Percentiles rank a stretch among this genome's conserved stretches.
Conservation (phyloP, 192 early-diverging fungal species). For the Spinellus fusiger region DNA sequence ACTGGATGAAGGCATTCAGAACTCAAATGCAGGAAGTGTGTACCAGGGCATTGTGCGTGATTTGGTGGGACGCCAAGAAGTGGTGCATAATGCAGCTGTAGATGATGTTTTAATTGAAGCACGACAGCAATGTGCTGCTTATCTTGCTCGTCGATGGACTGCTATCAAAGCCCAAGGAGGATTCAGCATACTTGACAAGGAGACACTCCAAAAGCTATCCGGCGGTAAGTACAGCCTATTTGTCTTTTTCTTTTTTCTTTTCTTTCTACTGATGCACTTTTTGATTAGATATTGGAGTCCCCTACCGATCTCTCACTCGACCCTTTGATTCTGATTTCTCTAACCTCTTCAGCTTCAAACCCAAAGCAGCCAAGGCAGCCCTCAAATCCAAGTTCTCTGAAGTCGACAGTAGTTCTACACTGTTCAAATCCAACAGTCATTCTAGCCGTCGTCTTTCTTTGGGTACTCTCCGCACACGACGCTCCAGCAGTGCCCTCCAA, state of each 20-base stretch:
- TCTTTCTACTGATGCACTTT: background rate
- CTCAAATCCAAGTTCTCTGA: background rate
- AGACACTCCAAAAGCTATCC: constrained; percentile 11
- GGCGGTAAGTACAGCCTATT: constrained; percentile 13
- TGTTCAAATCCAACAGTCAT: background rate
- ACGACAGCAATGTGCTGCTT: constrained; percentile 15
- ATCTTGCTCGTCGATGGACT: constrained; percentile 25
- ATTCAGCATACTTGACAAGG: constrained; percentile 25
- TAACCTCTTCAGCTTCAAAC: constrained; percentile 26
- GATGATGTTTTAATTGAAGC: constrained; percentile 20
- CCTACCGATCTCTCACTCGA: constrained; percentile 17
- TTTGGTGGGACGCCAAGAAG: constrained; percentile 27
- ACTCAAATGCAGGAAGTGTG: constrained; percentile 25
- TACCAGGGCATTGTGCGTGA: constrained; percentile 31
- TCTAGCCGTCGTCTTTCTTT: constrained; percentile 4
- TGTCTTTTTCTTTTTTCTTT: background rate
- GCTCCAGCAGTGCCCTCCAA: background rate
- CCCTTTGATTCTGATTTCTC: constrained; percentile 30
- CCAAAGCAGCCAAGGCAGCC: constrained; percentile 6
- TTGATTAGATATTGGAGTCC: constrained; percentile 24
- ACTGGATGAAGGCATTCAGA: constrained; percentile 24
- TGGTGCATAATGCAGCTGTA: constrained; percentile 28
- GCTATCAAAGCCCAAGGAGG: constrained; percentile 26
- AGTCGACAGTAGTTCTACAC: background rate
- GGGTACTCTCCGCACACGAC: background rate